Evolutionary conservation across 768 basidiomycete species (phyloP).

Genomic region (Antrodiella citrinella): DNA sequence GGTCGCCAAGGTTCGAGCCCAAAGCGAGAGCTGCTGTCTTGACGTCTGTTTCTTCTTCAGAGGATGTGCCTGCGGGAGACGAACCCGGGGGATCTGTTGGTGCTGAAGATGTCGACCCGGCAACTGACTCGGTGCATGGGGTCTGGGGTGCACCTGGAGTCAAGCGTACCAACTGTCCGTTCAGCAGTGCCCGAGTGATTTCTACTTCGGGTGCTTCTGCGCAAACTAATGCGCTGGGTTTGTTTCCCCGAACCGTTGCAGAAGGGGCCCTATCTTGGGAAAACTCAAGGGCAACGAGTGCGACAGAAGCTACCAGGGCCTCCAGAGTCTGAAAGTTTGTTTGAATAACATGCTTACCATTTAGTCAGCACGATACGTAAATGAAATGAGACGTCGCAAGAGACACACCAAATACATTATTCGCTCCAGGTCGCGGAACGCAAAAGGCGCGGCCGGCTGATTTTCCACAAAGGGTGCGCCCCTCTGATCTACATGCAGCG

Average conservation of each 20-base stretch:
- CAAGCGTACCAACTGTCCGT: slow-evolving; percentile 23
- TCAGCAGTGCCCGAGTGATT: slow-evolving; percentile 37
- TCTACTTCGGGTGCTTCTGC: slow-evolving; percentile 60
- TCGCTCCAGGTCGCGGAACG: slow-evolving; percentile 34
- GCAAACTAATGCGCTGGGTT: slow-evolving; percentile 63
- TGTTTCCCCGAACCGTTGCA: slow-evolving; percentile 54
- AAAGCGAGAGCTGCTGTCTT: slow-evolving; percentile 63
- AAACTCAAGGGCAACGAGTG: slow-evolving; percentile 35
- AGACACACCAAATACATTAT: slow-evolving; percentile 26
- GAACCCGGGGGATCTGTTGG: too few species aligned
- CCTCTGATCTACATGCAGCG: slow-evolving; percentile 19
- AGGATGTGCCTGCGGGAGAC: slow-evolving; percentile 1
- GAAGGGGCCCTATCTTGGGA: slow-evolving; percentile 13
- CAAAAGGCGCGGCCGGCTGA: slow-evolving; percentile 21
- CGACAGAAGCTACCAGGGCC: slow-evolving; percentile 52
- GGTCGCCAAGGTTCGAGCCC: slow-evolving; percentile 87
- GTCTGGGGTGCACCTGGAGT: not conserved
- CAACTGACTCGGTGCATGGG: not conserved
- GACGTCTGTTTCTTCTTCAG: not conserved
- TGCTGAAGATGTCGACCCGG: not conserved
- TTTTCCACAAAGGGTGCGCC: too few species aligned
- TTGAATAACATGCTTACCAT: slow-evolving; percentile 38
- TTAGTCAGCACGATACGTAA: too few species aligned
- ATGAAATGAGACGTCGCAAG: too few species aligned
- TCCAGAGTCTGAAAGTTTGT: slow-evolving; percentile 62